These are phyloP conservation scores for Hyaloperonospora brassicae DNA, from an alignment of 352 stramenopile species.

Conservation along the genomic window DNA sequence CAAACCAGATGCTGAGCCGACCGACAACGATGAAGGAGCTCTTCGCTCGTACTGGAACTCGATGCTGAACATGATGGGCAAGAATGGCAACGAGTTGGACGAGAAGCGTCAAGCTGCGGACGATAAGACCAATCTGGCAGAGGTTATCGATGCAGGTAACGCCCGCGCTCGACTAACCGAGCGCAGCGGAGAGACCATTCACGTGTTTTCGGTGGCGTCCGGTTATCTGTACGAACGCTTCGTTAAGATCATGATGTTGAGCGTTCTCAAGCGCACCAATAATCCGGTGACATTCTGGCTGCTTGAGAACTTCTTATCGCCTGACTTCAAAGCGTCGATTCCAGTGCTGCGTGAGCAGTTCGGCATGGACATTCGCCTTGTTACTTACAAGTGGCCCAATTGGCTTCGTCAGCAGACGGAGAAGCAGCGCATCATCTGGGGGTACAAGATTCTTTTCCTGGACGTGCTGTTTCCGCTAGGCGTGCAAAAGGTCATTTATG, in stretches of 20 bases:
- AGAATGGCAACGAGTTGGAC: constrained; percentile 13
- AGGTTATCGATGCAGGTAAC: constrained; percentile 3
- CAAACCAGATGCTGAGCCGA: constrained; percentile 21
- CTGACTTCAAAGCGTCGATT: constrained; percentile 94
- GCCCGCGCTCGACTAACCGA: constrained; percentile 19
- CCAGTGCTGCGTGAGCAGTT: constrained; percentile 87
- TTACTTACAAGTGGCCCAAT: constrained; percentile 99
- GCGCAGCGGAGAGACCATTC: constrained; percentile 88
- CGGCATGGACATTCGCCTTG: constrained; percentile 96
- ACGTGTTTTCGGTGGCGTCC: constrained; percentile 97
- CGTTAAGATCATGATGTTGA: constrained; percentile 99
- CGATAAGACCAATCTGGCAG: constrained; percentile 9
- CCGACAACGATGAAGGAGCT: constrained; percentile 40
- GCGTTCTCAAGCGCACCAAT: constrained; percentile 93
- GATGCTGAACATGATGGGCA: constrained; percentile 62
- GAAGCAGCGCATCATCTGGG: constrained; percentile 99
- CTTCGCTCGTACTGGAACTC: constrained; percentile 66
- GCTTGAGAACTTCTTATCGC: constrained; percentile 98
- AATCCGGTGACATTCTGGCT: constrained; percentile 99
- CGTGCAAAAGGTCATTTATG: constrained; percentile 99
- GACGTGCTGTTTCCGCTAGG: constrained; percentile 98
- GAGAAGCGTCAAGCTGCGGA: constrained; percentile 1
- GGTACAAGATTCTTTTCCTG: constrained; percentile 99
- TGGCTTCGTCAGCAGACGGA: constrained; percentile 97
- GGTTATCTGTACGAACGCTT: constrained; percentile 98